Evolutionary conservation across 495 filamentous ascomycete species (phyloP).

Genomic region (Emericellopsis terricola): DNA sequence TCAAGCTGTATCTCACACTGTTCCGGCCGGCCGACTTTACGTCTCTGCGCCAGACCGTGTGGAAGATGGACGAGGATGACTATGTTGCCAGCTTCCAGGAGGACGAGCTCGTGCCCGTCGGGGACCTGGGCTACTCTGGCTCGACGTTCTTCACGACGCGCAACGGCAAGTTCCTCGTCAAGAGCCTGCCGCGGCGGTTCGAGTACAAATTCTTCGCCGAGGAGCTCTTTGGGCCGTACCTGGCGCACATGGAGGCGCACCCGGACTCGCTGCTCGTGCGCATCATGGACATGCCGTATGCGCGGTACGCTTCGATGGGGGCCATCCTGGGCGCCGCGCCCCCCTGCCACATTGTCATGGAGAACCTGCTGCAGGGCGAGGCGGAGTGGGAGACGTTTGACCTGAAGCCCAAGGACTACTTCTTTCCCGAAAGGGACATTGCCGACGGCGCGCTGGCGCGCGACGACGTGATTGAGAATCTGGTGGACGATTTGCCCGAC

Average conservation of each 20-base stretch:
- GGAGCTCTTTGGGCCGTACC: conserved; percentile 42
- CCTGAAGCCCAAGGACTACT: conserved; percentile 52
- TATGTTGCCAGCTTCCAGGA: too few relatives aligned
- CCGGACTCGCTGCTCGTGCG: conserved; percentile 41
- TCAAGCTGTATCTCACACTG: too few relatives aligned
- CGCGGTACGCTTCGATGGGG: conserved; percentile 33
- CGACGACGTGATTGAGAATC: conserved; percentile 35
- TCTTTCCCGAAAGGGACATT: conserved; percentile 53
- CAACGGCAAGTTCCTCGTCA: conserved; percentile 43
- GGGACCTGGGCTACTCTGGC: conserved; percentile 41
- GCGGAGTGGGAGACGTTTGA: conserved; percentile 51
- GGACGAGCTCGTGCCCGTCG: conserved; percentile 22
- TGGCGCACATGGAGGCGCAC: conserved; percentile 37
- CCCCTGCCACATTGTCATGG: conserved; percentile 55
- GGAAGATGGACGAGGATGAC: too few relatives aligned
- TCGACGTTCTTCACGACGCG: conserved; percentile 53
- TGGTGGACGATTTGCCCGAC: conserved; percentile 46
- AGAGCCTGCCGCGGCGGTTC: conserved; percentile 45
- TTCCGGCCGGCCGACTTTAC: too few relatives aligned
- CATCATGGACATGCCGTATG: conserved; percentile 47
- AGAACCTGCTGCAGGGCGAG: conserved; percentile 45
- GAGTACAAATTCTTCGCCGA: conserved; percentile 50
- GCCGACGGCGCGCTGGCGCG: conserved; percentile 37
- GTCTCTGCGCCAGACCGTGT: too few relatives aligned
- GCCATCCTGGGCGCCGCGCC: conserved; percentile 34